Evolutionary conservation across 202 grass and related monocot species (phyloP).

Genomic region (Setaria viridis): DNA sequence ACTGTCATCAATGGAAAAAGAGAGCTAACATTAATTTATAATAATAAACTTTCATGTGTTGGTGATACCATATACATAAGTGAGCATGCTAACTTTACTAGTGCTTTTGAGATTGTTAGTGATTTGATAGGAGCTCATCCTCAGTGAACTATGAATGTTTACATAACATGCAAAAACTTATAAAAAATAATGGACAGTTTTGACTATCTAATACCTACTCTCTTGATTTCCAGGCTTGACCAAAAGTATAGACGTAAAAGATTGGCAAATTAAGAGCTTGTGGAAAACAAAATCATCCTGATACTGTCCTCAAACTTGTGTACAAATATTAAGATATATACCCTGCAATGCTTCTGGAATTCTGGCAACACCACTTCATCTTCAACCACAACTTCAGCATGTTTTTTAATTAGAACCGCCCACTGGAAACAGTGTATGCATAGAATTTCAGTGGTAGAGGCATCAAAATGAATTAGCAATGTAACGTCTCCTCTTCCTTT

Average conservation of each 20-base stretch:
- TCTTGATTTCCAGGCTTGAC: constrained; percentile 27
- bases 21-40: neutral
- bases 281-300: constrained; percentile 22
- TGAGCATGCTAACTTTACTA: constrained; percentile 15
- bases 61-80: neutral
- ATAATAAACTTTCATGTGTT: neutral
- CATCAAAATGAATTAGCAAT: constrained; percentile 19
- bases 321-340: constrained; percentile 49
- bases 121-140: constrained; percentile 5
- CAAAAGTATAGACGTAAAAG: neutral
- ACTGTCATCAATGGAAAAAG: neutral
- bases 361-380: constrained; percentile 78
- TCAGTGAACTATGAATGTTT: neutral
- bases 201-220: constrained; percentile 12
- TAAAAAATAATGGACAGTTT: constrained; percentile 5
- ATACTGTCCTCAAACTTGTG: constrained; percentile 23
- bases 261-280: constrained; percentile 6
- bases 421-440: constrained; percentile 59
- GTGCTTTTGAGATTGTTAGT: neutral
- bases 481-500: neutral
- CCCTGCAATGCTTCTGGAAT: constrained; percentile 93
- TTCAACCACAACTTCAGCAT: constrained; percentile 88
- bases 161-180: constrained; percentile 8
- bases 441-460: constrained; percentile 30
- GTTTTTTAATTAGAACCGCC: constrained; percentile 92